Conservation (phyloP, 345 rosid species). For the Erysimum cheiranthoides region DNA sequence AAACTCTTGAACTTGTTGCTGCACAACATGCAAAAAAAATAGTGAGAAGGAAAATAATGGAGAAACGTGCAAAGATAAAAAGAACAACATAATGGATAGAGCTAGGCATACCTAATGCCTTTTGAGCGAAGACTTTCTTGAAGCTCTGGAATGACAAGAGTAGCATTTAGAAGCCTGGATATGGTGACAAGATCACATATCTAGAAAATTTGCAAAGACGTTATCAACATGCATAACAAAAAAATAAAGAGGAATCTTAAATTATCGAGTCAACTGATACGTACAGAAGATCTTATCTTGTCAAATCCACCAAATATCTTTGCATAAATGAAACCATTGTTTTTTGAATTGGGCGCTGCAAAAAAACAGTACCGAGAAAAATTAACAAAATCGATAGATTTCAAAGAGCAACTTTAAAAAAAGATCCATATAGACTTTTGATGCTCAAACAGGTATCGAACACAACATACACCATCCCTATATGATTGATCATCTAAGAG, state of each 20-base stretch:
- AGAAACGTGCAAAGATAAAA: constrained; percentile 30
- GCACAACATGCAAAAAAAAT: constrained; percentile 40
- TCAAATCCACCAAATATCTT: constrained; percentile 95
- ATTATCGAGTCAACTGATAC: constrained; percentile 44
- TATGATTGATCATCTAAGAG: not conserved
- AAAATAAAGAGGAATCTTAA: constrained; percentile 18
- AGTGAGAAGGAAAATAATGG: constrained; percentile 28
- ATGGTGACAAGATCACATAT: constrained; percentile 99
- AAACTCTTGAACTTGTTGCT: constrained; percentile 93
- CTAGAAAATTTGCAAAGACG: constrained; percentile 77
- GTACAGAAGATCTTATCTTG: constrained; percentile 86
- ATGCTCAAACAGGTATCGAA: constrained; percentile 28
- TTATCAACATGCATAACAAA: constrained; percentile 44
- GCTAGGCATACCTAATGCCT: constrained; percentile 73
- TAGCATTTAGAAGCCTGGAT: constrained; percentile 99
- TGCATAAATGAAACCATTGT: constrained; percentile 82
- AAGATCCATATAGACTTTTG: not conserved
- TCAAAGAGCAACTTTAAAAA: not conserved
- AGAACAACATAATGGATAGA: constrained; percentile 19
- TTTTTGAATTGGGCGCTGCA: constrained; percentile 66
- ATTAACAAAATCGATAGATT: constrained; percentile 19
- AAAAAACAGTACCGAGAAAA: constrained; percentile 24
- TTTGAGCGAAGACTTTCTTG: constrained; percentile 90
- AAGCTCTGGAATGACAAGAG: constrained; percentile 99
- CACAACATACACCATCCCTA: constrained; percentile 9